Evolutionary conservation across 2,329 filamentous ascomycete species (phyloP).

Genomic region (Aspergillus brasiliensis): DNA sequence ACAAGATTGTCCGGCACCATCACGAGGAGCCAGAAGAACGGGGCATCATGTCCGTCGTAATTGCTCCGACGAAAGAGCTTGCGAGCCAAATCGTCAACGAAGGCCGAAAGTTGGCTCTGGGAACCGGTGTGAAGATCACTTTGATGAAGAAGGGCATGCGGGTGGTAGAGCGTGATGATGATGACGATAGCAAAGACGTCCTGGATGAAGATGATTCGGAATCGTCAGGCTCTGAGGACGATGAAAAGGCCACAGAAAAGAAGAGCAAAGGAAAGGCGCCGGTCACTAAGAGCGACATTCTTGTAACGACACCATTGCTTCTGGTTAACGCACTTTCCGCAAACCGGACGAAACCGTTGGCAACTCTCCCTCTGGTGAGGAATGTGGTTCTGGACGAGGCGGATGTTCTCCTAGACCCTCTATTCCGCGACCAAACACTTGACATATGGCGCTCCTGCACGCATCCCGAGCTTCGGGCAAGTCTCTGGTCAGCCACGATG

Average conservation of each 20-base stretch:
- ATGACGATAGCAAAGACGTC: slow-evolving; percentile 41
- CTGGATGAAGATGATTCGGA: slow-evolving; percentile 42
- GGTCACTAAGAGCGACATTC: slow-evolving; percentile 72
- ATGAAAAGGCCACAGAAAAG: slow-evolving; percentile 27
- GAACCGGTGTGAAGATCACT: slow-evolving; percentile 76
- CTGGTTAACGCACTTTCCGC: slow-evolving; percentile 72
- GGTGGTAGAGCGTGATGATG: slow-evolving; percentile 55
- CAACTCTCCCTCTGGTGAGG: slow-evolving; percentile 66
- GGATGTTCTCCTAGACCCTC: slow-evolving; percentile 86
- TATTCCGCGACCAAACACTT: slow-evolving; percentile 88
- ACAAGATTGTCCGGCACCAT: slow-evolving; percentile 65
- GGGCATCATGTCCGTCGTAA: slow-evolving; percentile 68
- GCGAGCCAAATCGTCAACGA: slow-evolving; percentile 81
- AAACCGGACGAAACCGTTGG: slow-evolving; percentile 45
- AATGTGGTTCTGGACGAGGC: slow-evolving; percentile 88
- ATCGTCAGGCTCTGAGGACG: slow-evolving; percentile 43
- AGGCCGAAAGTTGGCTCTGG: slow-evolving; percentile 75
- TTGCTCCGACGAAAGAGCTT: slow-evolving; percentile 80
- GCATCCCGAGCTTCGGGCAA: slow-evolving; percentile 68
- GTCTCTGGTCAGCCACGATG: slow-evolving; percentile 97
- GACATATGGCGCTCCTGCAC: slow-evolving; percentile 80
- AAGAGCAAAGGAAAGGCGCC: slow-evolving; percentile 43
- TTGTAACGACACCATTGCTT: slow-evolving; percentile 78
- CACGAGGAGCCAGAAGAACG: slow-evolving; percentile 55
- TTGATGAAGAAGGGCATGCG: slow-evolving; percentile 85